A percentile compares a stretch with the other conserved stretches of the same genome.
Evolutionary conservation across 768 basidiomycete species (phyloP).

Genomic region (Suillus americanus): DNA sequence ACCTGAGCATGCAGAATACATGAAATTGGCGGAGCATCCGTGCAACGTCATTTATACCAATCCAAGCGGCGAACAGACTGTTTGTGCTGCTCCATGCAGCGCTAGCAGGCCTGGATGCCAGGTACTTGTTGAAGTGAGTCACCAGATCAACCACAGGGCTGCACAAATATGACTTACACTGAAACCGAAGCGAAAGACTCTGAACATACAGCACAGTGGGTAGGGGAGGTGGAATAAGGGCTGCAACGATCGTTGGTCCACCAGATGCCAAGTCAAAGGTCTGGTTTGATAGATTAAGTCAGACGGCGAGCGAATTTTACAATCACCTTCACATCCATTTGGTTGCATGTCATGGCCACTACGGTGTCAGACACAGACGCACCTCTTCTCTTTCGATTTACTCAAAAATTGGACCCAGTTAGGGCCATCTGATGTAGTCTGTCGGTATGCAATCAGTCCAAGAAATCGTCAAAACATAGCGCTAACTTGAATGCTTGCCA

Average conservation of each 20-base stretch:
- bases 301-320: background rate
- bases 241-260: conserved; percentile 62
- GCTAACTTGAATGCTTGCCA: conserved; percentile 34
- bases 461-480: background rate
- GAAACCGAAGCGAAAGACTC: background rate
- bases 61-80: conserved; percentile 63
- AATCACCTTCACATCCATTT: conserved; percentile 48
- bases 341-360: conserved; percentile 52
- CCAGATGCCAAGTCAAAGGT: conserved; percentile 70
- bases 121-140: conserved; percentile 50
- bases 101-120: conserved; percentile 45
- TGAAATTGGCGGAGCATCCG: background rate
- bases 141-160: conserved; percentile 51
- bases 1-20: background rate
- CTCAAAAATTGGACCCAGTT: conserved; percentile 61
- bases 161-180: background rate
- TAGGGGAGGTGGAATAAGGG: conserved; percentile 50
- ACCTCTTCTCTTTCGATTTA: conserved; percentile 20
- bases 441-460: conserved; percentile 4
- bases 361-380: conserved; percentile 8
- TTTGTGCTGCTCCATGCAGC: conserved; percentile 58
- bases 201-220: conserved; percentile 49
- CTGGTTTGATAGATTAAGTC: conserved; percentile 19
- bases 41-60: conserved; percentile 69
- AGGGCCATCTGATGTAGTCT: conserved; percentile 62